Base-by-base conservation (phyloP, 805 yeast genomes). In the Sugiyamaella smithiae region DNA sequence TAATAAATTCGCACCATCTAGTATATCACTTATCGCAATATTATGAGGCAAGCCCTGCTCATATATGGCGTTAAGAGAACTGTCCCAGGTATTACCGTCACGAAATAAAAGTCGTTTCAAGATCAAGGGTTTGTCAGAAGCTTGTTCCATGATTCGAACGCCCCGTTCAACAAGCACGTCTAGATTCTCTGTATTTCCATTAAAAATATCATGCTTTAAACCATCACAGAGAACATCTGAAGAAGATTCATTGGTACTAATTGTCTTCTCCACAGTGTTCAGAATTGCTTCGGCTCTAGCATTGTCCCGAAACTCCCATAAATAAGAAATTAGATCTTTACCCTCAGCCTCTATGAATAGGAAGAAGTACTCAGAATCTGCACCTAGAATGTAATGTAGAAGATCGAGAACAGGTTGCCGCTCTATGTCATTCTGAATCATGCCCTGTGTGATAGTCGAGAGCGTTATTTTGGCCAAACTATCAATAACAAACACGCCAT, bases 1-100 rank as follows among this genome's bases (percentile, higher is more conserved):
- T 26, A 50, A 43, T n/a, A 42, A 40, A 8, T 72, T 46, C 67
- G 64, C 55, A 57, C 60, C 40, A 52, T 70, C 66, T 56, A 68
- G 45, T 4, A 46, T 35, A 28, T 52, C 52, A 7, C 51, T 35
- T 24, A 52, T 45, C 11, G 48, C 41, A 14, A 52, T 32, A 8
- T 61, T 63, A 24, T 63, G 58, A 1, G 22, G 38, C 9, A 35
- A n/a, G 4, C 20, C 20, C 38, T n/a, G 12, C 11, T 35, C 16
- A 14, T 5, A 11, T 16, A 35, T 14, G 11, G 19, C 16, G 12
- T 14, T 19, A 6, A 35, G 19, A 16, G 20, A 16, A 19, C 20
- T 19, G 3, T 35, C 38, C 38, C 38, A 35, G 19, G 11, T 14
- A 14, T 35, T 19, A 7, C 14, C 33, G 9, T 5, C 22, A 5